Base-by-base conservation (phyloP, 2,329 filamentous ascomycete species). In the Aschersonia sp. region DNA sequence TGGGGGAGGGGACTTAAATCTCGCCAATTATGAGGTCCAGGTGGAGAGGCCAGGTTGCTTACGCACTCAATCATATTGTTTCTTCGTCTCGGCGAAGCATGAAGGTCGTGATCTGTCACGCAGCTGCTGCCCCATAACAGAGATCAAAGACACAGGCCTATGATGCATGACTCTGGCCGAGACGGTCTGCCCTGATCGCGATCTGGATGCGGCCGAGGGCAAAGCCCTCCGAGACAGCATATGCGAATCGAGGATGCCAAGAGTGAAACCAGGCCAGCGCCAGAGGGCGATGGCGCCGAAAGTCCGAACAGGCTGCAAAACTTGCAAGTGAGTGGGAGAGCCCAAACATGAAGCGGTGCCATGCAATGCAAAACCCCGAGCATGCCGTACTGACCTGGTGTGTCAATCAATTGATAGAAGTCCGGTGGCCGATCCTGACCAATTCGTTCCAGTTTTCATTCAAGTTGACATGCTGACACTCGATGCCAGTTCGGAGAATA, bases 301-400 rank as follows among this genome's bases (percentile, higher is more conserved):
- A 45, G 49, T 50, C 10, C 43, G 49, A 40, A 50, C 49, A 31
- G 49, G 49, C 5, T 50, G 49, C 43, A 46, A 35, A 46, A 50
- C 46, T 30, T 50, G 49, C 49, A 50, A 50, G 49, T 50, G 10
- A 31, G 49, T 50, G n/a, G 20, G 3, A 12, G 30, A 32, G 9
- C 20, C 29, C 9, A 12, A 29, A 38, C 20, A 7, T 5, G 4
- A 43, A 40, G 5, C 41, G 12, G 5, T 38, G 42, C 10, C 29
- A 5, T n/a, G 20, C 20, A 20, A 20, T 20, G 20, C 20, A 20
- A 20, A 38, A 38, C 35, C 35, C 7, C 7, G 35, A 38, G 12
- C 35, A 3, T 12, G 12, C 12, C 35, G 35, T 38, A 12, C 35
- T 38, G 12, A 38, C 12, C 7, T 38, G 35, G 35, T 38, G 35